Base-by-base conservation (phyloP, 2,329 filamentous ascomycete genomes). In the Pseudogymnoascus pannorum region DNA sequence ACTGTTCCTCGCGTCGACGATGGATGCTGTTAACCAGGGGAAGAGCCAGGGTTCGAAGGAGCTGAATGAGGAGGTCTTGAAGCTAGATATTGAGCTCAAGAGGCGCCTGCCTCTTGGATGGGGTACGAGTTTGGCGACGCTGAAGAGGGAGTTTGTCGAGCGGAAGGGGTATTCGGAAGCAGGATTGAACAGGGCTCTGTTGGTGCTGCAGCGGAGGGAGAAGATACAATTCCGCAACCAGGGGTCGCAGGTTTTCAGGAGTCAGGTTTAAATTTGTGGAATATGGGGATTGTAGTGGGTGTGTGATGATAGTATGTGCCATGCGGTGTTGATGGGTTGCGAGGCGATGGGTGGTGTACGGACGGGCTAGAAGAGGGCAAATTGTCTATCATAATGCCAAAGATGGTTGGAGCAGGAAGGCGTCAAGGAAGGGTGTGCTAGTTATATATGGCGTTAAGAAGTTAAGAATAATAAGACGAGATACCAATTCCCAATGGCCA, bases 11-110 rank as follows among this genome's bases (percentile, higher is more conserved):
- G 94, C 92, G 66, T 92, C 88, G 3, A 99, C 94, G 62, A 97
- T 99, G 94, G 93, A 99, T 71, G 94, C 94, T 6, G 92, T 97
- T 61, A 93, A 91, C 63, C 91, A 96, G 70, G 93, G 92, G 63
- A 87, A 89, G 67, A 89, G 87, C 65, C 85, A 89, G 68, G 91
- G 90, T 36, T 92, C 87, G 70, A 88, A 91, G 65, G 93, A 97
- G 75, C 79, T 97, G 61, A 93, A 95, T 75, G 91, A 96, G 58
- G 94, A 97, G 73, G 89, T 91, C 5, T 81, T 82, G 66, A 91
- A 91, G 68, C 84, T 97, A 4, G 94, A 97, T 75, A 86, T 91
- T 14, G 94, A 97, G 77, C 79, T 99, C 59, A 87, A 91, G 75
- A 84, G 91, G 62, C 83, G 93, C 24, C 78, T 99, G 68, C 92